Base-by-base conservation (phyloP, 345 rosid genomes). In the Diplotaxis tenuifolia region DNA sequence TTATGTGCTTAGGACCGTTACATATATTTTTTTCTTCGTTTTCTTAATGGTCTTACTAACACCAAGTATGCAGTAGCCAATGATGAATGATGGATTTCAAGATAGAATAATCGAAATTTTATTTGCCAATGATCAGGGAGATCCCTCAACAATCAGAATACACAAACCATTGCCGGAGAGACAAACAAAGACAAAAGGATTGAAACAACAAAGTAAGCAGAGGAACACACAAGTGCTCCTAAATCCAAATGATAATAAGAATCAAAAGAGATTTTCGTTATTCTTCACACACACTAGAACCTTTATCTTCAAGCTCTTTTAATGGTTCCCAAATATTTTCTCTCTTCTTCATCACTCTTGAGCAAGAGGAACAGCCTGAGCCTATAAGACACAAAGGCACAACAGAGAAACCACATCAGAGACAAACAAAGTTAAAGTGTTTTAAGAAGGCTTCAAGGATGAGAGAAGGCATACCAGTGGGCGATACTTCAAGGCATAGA, bases 401-500 rank as follows among this genome's bases (percentile, higher is more conserved):
- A 3, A 28, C 18, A 47, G 23, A 54, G 11, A 50, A 11, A 36
- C 8, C 9, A 5, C 53, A 59, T 18, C 4, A 54, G 38, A 70
- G 29, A 21, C 21, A 28, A 47, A 5, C 36, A 40, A 1, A 20
- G 38, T 34, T 12, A 6, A 54, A 18, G 15, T 15, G 11, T 16
- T 18, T 5, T 0, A 54, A 56, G 6, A 19, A 54, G 36, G 8
- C 23, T 45, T 42, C 7, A 42, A 36, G 7, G 18, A 42, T 42
- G 50, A 42, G 50, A 42, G 18, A 12, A 12, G 14, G 14, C 74
- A 36, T 84, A 93, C 98, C 90, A 93, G 70, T 70, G 84, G 89
- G 5, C 87, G 86, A 76, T 87, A 93, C 77, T 93, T 93, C 20
- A 93, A 83, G 15, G 97, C 96, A 9, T 85, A 87, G 60, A 93